These are phyloP conservation scores for Cajanus cajan DNA, from an alignment of 306 rosid species.

Conservation along the genomic window DNA sequence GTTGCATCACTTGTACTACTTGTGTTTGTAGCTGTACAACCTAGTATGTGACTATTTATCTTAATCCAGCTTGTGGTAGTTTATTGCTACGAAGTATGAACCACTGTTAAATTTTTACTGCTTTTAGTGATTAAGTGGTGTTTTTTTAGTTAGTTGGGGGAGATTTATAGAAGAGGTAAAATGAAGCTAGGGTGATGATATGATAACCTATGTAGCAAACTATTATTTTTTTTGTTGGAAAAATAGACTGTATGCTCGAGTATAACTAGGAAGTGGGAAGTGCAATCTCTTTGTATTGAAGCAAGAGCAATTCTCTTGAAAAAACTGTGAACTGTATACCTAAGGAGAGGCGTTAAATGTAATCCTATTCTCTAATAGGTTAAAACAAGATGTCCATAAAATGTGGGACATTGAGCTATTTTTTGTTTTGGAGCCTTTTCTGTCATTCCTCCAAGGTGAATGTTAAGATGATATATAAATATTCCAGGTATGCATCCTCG, in stretches of 20 bases:
- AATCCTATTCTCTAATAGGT: neutral
- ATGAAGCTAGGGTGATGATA: neutral
- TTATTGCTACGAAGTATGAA: neutral
- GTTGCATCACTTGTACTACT: neutral
- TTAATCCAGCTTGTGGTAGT: neutral
- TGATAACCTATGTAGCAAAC: neutral
- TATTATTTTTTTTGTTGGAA: too few species aligned
- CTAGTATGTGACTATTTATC: neutral
- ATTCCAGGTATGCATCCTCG: conserved; percentile 97
- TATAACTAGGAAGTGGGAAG: neutral
- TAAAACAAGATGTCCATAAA: neutral
- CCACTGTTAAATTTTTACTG: neutral
- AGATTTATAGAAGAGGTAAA: neutral
- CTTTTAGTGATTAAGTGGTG: neutral
- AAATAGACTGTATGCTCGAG: neutral
- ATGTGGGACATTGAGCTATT: neutral
- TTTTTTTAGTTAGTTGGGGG: neutral
- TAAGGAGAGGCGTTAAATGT: neutral
- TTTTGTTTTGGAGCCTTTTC: neutral
- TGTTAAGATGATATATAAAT: neutral
- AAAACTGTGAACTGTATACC: neutral
- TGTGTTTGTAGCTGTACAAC: neutral
- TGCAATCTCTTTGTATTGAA: neutral
- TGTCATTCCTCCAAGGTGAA: neutral
- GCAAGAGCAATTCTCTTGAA: neutral